phyloP scores from a whole-genome alignment of 495 filamentous ascomycete species.

The Oleoguttula mirabilis region DNA sequence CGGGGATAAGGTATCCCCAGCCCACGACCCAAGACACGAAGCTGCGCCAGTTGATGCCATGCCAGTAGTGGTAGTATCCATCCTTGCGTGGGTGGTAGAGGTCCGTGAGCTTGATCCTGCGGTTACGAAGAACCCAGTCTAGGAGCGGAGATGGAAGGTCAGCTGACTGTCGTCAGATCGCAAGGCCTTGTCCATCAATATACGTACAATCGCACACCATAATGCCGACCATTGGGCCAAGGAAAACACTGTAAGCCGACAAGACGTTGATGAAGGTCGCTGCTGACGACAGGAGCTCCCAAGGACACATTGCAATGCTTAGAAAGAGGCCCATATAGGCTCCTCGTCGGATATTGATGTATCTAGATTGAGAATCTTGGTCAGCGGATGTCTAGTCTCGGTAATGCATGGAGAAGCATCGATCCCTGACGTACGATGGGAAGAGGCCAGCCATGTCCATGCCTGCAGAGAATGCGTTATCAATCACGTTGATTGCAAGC shows the following conservation, averaged over 20 bases:
- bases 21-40: constrained; percentile 5
- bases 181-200: too few relatives aligned
- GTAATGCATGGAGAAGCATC: too few relatives aligned
- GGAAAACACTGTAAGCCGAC: constrained; percentile 46
- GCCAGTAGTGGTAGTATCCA: constrained; percentile 4
- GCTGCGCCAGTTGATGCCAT: constrained; percentile 7
- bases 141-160: too few relatives aligned
- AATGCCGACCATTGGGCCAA: constrained; percentile 50
- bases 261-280: constrained; percentile 49
- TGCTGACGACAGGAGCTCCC: constrained; percentile 50
- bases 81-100: constrained; percentile 8
- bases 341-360: constrained; percentile 50
- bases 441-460: constrained; percentile 50
- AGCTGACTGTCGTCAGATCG: too few relatives aligned
- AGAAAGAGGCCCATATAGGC: constrained; percentile 47
- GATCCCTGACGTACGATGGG: not conserved
- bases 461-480: constrained; percentile 51
- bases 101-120: constrained; percentile 4
- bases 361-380: constrained; percentile 17
- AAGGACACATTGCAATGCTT: constrained; percentile 45
- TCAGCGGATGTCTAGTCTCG: too few relatives aligned
- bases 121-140: constrained; percentile 9
- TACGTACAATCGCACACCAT: constrained; percentile 9
- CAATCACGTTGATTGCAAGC: constrained; percentile 42
- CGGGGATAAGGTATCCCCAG: constrained; percentile 7